Conservation (phyloP, 805 yeast species). For the Osmozyma mogii region DNA sequence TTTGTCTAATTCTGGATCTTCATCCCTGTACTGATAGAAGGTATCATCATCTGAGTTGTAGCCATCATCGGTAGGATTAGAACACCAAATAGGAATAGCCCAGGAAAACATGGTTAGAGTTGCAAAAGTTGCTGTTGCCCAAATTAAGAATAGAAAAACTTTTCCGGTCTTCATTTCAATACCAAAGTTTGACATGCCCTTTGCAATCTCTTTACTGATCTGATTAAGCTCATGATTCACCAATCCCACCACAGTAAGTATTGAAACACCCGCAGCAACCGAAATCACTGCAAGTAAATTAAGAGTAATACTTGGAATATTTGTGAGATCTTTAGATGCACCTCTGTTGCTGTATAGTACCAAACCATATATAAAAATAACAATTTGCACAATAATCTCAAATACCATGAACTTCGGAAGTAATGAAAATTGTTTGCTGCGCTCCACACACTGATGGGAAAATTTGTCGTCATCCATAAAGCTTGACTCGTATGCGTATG, state of each 20-base stretch:
- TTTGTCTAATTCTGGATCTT: background rate
- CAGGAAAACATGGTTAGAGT: slow-evolving; percentile 23
- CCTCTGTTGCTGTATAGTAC: slow-evolving; percentile 32
- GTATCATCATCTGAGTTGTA: slow-evolving; percentile 13
- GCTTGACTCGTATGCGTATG: slow-evolving; percentile 36
- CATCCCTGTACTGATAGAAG: no score
- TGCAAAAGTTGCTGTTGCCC: slow-evolving; percentile 25
- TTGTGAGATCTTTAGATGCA: slow-evolving; percentile 22
- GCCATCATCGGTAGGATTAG: slow-evolving; percentile 28
- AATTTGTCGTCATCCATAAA: slow-evolving; percentile 9
- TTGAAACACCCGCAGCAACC: slow-evolving; percentile 22
- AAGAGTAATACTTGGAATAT: slow-evolving; percentile 22
- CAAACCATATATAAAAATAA: slow-evolving; percentile 21
- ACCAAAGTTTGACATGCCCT: slow-evolving; percentile 37
- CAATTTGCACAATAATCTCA: slow-evolving; percentile 19
- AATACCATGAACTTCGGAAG: slow-evolving; percentile 23
- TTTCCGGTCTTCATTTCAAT: slow-evolving; percentile 34
- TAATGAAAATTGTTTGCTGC: slow-evolving; percentile 13
- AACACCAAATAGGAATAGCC: slow-evolving; percentile 43
- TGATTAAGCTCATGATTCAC: slow-evolving; percentile 19
- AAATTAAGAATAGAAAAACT: slow-evolving; percentile 33
- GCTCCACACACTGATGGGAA: slow-evolving; percentile 5
- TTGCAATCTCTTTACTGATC: slow-evolving; percentile 12
- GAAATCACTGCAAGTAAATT: slow-evolving; percentile 32
- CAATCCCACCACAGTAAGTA: slow-evolving; percentile 21